Evolutionary conservation across 2,329 filamentous ascomycete genomes (phyloP).

Genomic region (Ophiostoma sp.): DNA sequence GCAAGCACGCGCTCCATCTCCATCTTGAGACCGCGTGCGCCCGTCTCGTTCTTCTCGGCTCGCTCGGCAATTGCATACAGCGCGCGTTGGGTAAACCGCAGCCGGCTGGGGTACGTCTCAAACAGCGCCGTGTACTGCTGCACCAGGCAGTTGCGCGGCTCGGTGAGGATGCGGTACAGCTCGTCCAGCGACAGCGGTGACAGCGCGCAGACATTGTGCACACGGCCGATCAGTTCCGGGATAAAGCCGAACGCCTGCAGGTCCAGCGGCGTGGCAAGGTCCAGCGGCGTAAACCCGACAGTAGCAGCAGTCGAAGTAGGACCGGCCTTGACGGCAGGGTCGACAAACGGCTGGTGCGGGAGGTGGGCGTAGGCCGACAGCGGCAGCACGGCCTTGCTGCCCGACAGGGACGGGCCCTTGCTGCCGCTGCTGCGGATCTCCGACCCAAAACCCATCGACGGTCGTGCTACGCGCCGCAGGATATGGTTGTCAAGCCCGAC

Average conservation of each 20-base stretch:
- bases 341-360: slow-evolving; percentile 46
- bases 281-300: slow-evolving; percentile 52
- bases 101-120: slow-evolving; percentile 67
- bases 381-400: slow-evolving; percentile 56
- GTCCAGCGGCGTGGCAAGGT: slow-evolving; percentile 69
- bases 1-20: slow-evolving; percentile 74
- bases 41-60: slow-evolving; percentile 60
- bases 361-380: slow-evolving; percentile 54
- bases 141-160: slow-evolving; percentile 82
- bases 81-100: slow-evolving; percentile 77
- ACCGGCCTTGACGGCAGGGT: slow-evolving; percentile 27
- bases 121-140: slow-evolving; percentile 88
- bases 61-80: slow-evolving; percentile 73
- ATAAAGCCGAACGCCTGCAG: slow-evolving; percentile 86
- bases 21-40: slow-evolving; percentile 71
- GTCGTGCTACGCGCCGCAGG: slow-evolving; percentile 76
- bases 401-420: slow-evolving; percentile 42
- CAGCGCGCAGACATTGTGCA: slow-evolving; percentile 84
- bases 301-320: neutral
- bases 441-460: slow-evolving; percentile 86
- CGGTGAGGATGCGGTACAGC: slow-evolving; percentile 82
- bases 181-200: slow-evolving; percentile 63
- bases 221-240: slow-evolving; percentile 89
- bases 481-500: slow-evolving; percentile 85
- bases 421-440: slow-evolving; percentile 63